Base-by-base conservation (phyloP, 179 eudicot genomes). In the Sideroxylon spinosum region DNA sequence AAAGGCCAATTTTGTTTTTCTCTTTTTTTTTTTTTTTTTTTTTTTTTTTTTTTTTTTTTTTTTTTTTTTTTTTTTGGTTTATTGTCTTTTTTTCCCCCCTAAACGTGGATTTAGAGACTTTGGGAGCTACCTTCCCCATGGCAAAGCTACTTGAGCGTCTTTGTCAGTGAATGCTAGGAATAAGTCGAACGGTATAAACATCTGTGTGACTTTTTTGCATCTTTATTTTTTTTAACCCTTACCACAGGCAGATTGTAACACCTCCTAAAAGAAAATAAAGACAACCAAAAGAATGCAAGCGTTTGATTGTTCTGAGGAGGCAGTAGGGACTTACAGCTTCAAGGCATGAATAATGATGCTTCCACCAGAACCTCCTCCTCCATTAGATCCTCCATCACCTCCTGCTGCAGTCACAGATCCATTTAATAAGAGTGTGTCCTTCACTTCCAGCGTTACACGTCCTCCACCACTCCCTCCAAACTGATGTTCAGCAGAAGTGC, bases 341-440 rank as follows among this genome's bases (percentile, higher is more conserved):
- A 81, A 68, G 70, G 96, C 87, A 80, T 68, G 73, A 62, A 93
- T 75, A 77, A 86, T 76, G 81, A 93, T 88, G 88, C 97, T 93
- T 86, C 97, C 97, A 78, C 97, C 97, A 76, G 96, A 93, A 79
- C 97, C 97, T 17, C 97, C 97, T 71, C 97, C 97, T 0, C 92
- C 96, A 28, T 64, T 75, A 29, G 66, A 55, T 82, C 96, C 97
- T 79, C 97, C 97, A 85, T 88, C 91, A 61, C 97, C 97, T 74
- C 97, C 97, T 82, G 87, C 92, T 6, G 92, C 95, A 74, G 82
- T 75, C 56, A 93, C 78, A 78, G 92, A 88, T 80, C 97, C 97
- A 84, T 93, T 87, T 79, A 93, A 68, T 82, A 82, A 81, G 46
- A 93, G 64, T 13, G 84, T 80, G 26, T 90, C 93, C 73, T 59